phyloP scores from a whole-genome alignment of 306 rosid species.

The Corylus heterophylla region DNA sequence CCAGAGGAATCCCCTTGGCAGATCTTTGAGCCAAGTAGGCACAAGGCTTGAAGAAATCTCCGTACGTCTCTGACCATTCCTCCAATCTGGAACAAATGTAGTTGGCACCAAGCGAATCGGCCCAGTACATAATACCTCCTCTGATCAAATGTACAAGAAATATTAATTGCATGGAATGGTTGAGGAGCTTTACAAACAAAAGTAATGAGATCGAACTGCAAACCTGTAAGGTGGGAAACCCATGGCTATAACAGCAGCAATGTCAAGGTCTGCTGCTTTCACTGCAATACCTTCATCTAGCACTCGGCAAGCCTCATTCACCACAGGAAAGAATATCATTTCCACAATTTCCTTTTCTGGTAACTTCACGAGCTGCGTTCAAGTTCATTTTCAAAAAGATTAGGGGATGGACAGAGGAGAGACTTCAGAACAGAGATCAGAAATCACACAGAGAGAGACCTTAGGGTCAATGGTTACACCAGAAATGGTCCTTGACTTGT shows the following conservation, averaged over 20 bases:
- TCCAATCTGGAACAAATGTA: constrained; percentile 79
- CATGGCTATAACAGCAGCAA: constrained; percentile 87
- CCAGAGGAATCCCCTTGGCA: constrained; percentile 78
- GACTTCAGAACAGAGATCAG: not conserved
- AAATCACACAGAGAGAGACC: constrained; percentile 42
- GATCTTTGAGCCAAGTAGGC: constrained; percentile 89
- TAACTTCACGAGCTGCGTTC: constrained; percentile 66
- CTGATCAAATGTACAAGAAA: constrained; percentile 45
- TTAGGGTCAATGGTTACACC: constrained; percentile 68
- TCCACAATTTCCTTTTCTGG: constrained; percentile 82
- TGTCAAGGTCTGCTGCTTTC: constrained; percentile 90
- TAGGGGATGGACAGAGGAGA: not conserved
- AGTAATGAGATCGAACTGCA: too few relatives aligned
- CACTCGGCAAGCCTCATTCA: constrained; percentile 94
- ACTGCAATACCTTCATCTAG: constrained; percentile 92
- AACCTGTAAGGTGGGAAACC: constrained; percentile 98
- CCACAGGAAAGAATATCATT: constrained; percentile 94
- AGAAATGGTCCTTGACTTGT: constrained; percentile 75
- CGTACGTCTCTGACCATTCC: constrained; percentile 74
- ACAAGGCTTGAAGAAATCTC: constrained; percentile 92
- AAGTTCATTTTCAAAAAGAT: constrained; percentile 24
- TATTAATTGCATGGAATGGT: not conserved
- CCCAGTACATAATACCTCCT: constrained; percentile 98
- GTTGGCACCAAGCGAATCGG: constrained; percentile 84
- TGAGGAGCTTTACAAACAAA: too few relatives aligned